A percentile compares a stretch with the other conserved stretches of the same genome.
phyloP scores from a whole-genome alignment of 176 grass and related monocot species.

The Coix lacrymajobi region DNA sequence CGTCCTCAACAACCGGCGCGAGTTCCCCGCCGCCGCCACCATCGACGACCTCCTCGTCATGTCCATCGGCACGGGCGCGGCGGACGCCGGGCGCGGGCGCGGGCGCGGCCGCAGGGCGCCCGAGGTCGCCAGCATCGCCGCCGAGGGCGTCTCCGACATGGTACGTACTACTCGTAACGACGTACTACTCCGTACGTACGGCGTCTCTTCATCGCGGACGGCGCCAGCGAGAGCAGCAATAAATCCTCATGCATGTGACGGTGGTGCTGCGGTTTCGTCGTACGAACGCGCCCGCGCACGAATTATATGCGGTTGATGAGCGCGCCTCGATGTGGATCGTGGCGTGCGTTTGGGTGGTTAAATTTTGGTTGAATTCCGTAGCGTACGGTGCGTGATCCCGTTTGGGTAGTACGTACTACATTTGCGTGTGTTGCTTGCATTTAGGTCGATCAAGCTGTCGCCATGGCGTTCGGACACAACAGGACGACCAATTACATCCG shows the following conservation, averaged over 20 bases:
- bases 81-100: background rate
- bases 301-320: too few species aligned
- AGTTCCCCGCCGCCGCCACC: slow-evolving; percentile 51
- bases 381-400: background rate
- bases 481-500: slow-evolving; percentile 86
- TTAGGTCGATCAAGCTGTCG: slow-evolving; percentile 92
- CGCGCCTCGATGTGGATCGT: background rate
- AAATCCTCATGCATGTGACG: background rate
- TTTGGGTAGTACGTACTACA: background rate
- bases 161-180: too few species aligned
- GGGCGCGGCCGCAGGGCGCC: background rate
- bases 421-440: background rate
- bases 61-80: slow-evolving; percentile 48
- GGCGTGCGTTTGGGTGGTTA: background rate
- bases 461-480: slow-evolving; percentile 86
- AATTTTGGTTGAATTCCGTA: background rate
- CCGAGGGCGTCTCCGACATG: slow-evolving; percentile 72
- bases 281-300: background rate
- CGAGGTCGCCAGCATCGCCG: slow-evolving; percentile 56
- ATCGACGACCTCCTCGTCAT: slow-evolving; percentile 70
- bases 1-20: slow-evolving; percentile 91
- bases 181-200: too few species aligned
- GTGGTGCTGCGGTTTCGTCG: background rate
- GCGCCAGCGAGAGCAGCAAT: background rate
- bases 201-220: background rate